Evolutionary conservation across 2,329 filamentous ascomycete genomes (phyloP), one percentile per base, ranked within the genome.

Genomic region (Monilinia fructicola): DNA sequence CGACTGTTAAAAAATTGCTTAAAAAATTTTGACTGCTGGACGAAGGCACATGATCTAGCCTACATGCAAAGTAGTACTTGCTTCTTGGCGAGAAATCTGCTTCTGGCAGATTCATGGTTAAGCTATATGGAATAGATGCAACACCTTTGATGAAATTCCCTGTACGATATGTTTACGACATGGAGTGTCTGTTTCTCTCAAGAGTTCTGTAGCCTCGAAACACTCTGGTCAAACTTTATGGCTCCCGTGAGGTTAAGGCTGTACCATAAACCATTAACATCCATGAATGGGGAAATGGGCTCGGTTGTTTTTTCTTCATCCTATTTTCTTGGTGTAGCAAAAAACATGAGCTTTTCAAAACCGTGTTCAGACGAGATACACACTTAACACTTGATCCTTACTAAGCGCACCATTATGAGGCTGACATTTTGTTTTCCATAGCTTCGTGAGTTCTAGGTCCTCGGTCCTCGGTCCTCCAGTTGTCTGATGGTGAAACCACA

Each of bases 401-500:
- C 16, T 16, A 9, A 31, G 52, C 35, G 28, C 42, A 18, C 48
- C 12, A 42, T 21, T 38, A 23, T 48, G 56, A 23, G 26, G 23
- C 54, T 28, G 38, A 56, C n/a, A 26, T 35, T 5, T 56, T 40
- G 54, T 26, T 23, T 23, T 35, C 31, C 31, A 35, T 56, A 56
- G 23, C 54, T 56, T n/a, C 23, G 54, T 44, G 21, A n/a, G 44
- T 21, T 12, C 26, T 42, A 31, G 16, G 28, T 26, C 18, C n/a
- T n/a, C 46, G 40, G 42, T 23, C 31, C 55, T 59, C 40, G 55
- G 42, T 16, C 56, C 56, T 23, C 18, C 28, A 28, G 26, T 48
- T 35, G 31, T 48, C 21, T 48, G 28, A 48, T 48, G 42, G 28
- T 60, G 42, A 60, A 60, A 60, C 42, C 42, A 31, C 55, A 35